Base-by-base conservation (phyloP, 2,329 filamentous ascomycete species). In the Salinomyces thailandicus region DNA sequence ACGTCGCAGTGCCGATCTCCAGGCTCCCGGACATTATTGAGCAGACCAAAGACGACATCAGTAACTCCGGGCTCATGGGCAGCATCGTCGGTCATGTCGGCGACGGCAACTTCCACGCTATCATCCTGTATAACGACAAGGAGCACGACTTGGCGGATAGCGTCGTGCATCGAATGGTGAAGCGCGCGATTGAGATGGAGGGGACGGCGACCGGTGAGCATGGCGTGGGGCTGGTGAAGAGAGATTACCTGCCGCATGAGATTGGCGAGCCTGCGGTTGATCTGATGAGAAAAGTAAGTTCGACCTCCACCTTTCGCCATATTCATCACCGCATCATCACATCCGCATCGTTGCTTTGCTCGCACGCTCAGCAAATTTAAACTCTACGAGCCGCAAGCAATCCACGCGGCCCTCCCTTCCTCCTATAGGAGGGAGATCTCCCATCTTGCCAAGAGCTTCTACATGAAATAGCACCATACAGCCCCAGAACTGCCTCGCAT, bases 131-230 rank as follows among this genome's bases (percentile, higher is more conserved):
- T 55, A 80, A 76, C 39, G 73, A 82, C n/a, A 62, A 68, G 15
- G 77, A 89, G 58, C 72, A 78, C 46, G 62, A 68, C 39, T 70
- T 73, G 37, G 80, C 81, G 2, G 80, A 85, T 52, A 69, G 71
- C 27, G 65, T 89, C 17, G 81, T 91, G 17, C 81, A 87, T 55
- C 71, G 77, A 39, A 91, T 91, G 85, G 82, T 89, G 38, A 86
- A 87, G 70, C 71, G 81, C 43, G 85, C 85, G 0, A 77, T 93
- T 33, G 81, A 85, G 62, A 57, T 61, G 54, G 84, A 91, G 60
- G 85, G 85, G 6, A 91, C 85, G 0, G 83, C 86, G 1, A 87
- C 84, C 9, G 85, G 84, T 36, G 84, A 93, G 61, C 84, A 93
- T 58, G 84, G 84, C 28, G 79, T 91, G 36, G 84, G 84, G 5